Evolutionary conservation across 495 filamentous ascomycete species (phyloP).

Genomic region (Penicillium egyptiacum): DNA sequence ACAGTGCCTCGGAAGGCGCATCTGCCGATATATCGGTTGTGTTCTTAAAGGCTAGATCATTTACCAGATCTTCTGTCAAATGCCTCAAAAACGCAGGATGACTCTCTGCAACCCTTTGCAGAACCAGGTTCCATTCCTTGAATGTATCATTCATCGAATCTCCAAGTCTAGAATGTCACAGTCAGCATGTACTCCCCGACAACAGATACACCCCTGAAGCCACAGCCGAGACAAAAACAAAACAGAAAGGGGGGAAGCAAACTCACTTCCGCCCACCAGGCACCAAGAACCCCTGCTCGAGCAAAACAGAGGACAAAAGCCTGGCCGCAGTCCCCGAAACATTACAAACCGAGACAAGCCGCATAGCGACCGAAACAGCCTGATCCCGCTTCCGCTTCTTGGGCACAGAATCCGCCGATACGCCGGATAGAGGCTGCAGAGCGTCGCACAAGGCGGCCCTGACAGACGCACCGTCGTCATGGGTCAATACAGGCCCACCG

Average conservation of each 20-base stretch:
- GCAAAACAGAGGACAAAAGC: conserved; percentile 30
- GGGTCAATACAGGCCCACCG: conserved; percentile 6
- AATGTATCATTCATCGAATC: conserved; percentile 33
- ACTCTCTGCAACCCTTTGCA: conserved; percentile 34
- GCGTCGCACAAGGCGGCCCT: conserved; percentile 20
- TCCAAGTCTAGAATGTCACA: conserved; percentile 28
- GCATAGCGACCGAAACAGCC: conserved; percentile 25
- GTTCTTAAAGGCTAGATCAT: conserved; percentile 31
- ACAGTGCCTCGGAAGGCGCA: conserved; percentile 33
- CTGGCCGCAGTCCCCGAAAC: conserved; percentile 18
- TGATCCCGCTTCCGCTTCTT: conserved; percentile 39
- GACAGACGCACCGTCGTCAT: conserved; percentile 18
- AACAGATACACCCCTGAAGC: background rate
- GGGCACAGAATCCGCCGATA: conserved; percentile 18
- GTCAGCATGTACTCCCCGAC: conserved; percentile 11
- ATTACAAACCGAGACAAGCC: conserved; percentile 35
- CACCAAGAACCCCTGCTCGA: conserved; percentile 33
- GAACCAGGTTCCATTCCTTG: conserved; percentile 37
- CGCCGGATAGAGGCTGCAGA: conserved; percentile 21
- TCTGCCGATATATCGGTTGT: conserved; percentile 20
- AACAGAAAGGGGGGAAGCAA: conserved; percentile 2
- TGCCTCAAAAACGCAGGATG: conserved; percentile 34
- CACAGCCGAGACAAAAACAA: background rate
- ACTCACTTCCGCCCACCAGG: conserved; percentile 36
- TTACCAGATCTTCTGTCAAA: conserved; percentile 38